Base-by-base conservation (phyloP, 345 rosid species). In the Rhizophora mangle region DNA sequence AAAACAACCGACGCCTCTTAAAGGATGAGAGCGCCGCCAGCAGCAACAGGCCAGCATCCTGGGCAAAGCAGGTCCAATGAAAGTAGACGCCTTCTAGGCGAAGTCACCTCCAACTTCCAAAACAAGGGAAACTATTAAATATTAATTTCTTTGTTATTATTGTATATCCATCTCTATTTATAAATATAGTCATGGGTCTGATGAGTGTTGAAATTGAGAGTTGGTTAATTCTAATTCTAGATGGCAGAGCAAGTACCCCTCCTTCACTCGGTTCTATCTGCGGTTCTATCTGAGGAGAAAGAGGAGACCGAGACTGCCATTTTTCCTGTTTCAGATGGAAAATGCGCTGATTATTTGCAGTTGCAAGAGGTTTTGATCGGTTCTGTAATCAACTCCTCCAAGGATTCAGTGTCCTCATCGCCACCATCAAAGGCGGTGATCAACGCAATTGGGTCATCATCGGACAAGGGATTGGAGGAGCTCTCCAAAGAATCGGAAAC, bases 341-440 rank as follows among this genome's bases (percentile, higher is more conserved):
- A 65, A 49, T 87, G 82, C 60, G 81, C 89, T 1, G 22, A 34
- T 1, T 82, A 62, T 76, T 53, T 87, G 66, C 68, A 74, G 29
- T 72, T 85, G 54, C 88, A 87, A 63, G 92, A 87, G 72, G 85
- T 80, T 66, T 63, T 84, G 21, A 53, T 80, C 74, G 76, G 76
- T 16, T 60, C 69, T 6, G 60, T 49, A 11, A 32, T 57, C 31
- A 58, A n/a, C 2, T 31, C 3, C 5, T n/a, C 6, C 10, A 11
- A 13, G 43, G 29, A 22, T 6, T 27, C 64, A 21, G 4, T 24
- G 2, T 24, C 60, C 16, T 27, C 30, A 56, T 56, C 6, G 60
- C 16, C 60, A 27, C 39, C 64, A 2, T 39, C 64, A 3, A 3
- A 18, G 32, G 10, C 7, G 34, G n/a, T 65, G 26, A 6, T 24